phyloP scores from a whole-genome alignment of 176 grass and related monocot genomes.

The Tillandsia fasciculata region DNA sequence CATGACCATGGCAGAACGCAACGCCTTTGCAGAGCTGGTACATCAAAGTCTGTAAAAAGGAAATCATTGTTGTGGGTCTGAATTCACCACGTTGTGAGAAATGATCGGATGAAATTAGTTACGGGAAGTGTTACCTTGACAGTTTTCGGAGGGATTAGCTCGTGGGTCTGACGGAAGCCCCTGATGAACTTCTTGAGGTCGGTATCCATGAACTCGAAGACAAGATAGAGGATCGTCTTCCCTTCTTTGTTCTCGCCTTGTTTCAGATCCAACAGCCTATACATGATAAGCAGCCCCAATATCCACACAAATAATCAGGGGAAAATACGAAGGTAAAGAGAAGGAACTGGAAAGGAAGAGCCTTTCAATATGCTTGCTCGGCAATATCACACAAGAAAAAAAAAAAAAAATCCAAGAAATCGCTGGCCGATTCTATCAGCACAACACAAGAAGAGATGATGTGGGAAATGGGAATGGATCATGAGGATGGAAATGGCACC shows the following conservation, averaged over 20 bases:
- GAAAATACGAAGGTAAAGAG: background rate
- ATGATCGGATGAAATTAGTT: background rate
- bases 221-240: conserved; percentile 87
- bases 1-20: conserved; percentile 69
- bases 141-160: conserved; percentile 39
- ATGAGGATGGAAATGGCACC: conserved; percentile 12
- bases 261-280: conserved; percentile 79
- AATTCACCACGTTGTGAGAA: background rate
- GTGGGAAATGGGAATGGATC: too few species aligned
- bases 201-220: conserved; percentile 99
- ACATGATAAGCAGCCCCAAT: background rate
- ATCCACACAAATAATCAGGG: background rate
- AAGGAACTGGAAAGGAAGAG: too few species aligned
- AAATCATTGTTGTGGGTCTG: background rate
- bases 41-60: conserved; percentile 72
- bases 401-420: conserved; percentile 18
- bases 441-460: too few species aligned
- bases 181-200: conserved; percentile 98
- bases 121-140: conserved; percentile 40
- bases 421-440: too few species aligned
- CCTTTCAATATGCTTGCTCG: too few species aligned
- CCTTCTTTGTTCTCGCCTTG: conserved; percentile 87
- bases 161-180: conserved; percentile 47
- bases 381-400: background rate
- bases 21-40: conserved; percentile 94